Percentiles rank a stretch among this genome's conserved stretches.
These are phyloP conservation scores for Fraxinus sp. DNA, from an alignment of 305 asterid species.

Conservation along the genomic window DNA sequence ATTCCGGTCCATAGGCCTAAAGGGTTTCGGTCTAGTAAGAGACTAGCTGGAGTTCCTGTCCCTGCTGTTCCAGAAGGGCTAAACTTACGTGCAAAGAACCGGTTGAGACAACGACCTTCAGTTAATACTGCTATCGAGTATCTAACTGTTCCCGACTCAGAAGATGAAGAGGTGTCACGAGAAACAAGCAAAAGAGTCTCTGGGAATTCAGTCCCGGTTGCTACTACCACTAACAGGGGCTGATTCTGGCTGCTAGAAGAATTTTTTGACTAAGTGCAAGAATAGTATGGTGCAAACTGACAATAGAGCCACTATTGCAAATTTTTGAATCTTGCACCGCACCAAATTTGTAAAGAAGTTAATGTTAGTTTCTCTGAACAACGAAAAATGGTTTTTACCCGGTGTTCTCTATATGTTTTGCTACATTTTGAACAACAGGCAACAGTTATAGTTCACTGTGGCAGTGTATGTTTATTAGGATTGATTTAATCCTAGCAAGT, in stretches of 20 bases:
- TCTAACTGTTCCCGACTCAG: constrained; percentile 57
- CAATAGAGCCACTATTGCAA: neutral
- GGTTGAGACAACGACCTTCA: constrained; percentile 59
- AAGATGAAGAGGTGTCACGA: constrained; percentile 48
- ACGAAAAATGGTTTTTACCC: neutral
- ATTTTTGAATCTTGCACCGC: neutral
- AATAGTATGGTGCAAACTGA: neutral
- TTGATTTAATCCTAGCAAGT: neutral
- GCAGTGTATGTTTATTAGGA: neutral
- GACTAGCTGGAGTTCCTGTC: constrained; percentile 49
- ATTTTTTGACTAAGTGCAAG: neutral
- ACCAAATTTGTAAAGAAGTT: neutral
- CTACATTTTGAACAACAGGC: neutral
- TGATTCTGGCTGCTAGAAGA: neutral
- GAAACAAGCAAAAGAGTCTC: constrained; percentile 21
- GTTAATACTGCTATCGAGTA: constrained; percentile 52
- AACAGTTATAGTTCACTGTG: neutral
- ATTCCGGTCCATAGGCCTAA: constrained; percentile 29
- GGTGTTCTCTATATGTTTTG: neutral
- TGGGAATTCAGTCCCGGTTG: constrained; percentile 10
- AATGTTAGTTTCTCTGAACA: neutral
- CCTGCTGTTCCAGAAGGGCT: constrained; percentile 40
- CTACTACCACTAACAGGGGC: neutral
- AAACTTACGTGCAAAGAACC: constrained; percentile 48
- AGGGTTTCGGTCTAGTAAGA: constrained; percentile 42